Conservation (phyloP, 805 yeast species). For the Lachancea nothofagi region DNA sequence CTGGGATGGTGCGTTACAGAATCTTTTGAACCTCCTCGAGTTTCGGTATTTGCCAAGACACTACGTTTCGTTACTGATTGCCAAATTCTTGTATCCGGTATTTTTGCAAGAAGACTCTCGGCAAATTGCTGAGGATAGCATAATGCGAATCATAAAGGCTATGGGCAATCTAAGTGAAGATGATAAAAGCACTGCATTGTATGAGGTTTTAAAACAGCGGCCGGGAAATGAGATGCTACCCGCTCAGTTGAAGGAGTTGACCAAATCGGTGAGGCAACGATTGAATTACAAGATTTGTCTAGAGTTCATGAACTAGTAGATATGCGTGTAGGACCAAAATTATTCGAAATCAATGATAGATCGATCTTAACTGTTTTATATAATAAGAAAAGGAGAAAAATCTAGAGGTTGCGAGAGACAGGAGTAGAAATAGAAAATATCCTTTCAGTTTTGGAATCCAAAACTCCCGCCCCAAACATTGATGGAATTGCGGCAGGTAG, state of each 20-base stretch:
- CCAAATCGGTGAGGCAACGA: slow-evolving; percentile 19
- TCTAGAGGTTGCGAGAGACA: too few relatives aligned
- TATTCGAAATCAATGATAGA: slow-evolving; percentile 5
- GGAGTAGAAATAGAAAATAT: too few relatives aligned
- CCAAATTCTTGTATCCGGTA: slow-evolving; percentile 27
- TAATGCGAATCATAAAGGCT: slow-evolving; percentile 23
- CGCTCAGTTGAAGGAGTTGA: slow-evolving; percentile 14
- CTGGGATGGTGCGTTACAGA: slow-evolving; percentile 19
- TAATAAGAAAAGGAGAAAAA: not conserved
- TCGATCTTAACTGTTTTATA: not conserved
- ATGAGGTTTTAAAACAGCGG: slow-evolving; percentile 6
- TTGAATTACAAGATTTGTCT: slow-evolving; percentile 29
- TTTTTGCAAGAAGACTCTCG: slow-evolving; percentile 16
- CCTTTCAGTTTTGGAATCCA: too few relatives aligned
- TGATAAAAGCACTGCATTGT: slow-evolving; percentile 10
- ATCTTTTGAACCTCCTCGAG: slow-evolving; percentile 22
- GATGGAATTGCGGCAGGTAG: too few relatives aligned
- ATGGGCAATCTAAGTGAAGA: slow-evolving; percentile 13
- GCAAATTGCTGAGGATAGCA: slow-evolving; percentile 19
- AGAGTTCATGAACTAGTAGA: slow-evolving; percentile 24
- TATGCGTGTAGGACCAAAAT: not conserved
- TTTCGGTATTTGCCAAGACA: slow-evolving; percentile 28
- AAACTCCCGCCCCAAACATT: too few relatives aligned
- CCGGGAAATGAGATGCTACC: slow-evolving; percentile 14
- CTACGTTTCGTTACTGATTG: slow-evolving; percentile 24